phyloP scores from a whole-genome alignment of 2,329 filamentous ascomycete genomes.

The Pseudonectria buxi region DNA sequence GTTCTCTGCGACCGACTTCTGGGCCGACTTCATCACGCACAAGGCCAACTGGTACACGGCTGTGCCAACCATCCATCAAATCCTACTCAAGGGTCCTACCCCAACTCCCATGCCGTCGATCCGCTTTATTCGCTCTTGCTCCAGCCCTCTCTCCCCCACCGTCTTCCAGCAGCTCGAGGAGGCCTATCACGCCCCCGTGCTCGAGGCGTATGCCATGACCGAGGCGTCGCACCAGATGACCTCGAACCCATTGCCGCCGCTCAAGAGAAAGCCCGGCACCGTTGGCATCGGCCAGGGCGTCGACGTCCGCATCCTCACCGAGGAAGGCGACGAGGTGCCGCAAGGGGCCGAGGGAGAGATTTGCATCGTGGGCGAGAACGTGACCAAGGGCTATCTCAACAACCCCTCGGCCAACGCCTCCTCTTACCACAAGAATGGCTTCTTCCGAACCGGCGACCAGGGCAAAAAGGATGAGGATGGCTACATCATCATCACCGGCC shows the following conservation, averaged over 20 bases:
- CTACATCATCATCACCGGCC: slow-evolving; percentile 80
- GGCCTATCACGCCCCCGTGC: slow-evolving; percentile 68
- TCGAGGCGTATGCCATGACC: slow-evolving; percentile 91
- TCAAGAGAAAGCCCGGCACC: slow-evolving; percentile 70
- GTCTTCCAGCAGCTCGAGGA: slow-evolving; percentile 73
- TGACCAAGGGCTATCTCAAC: slow-evolving; percentile 80
- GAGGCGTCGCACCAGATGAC: slow-evolving; percentile 85
- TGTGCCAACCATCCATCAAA: slow-evolving; percentile 89
- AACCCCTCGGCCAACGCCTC: slow-evolving; percentile 69
- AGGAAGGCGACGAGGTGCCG: slow-evolving; percentile 58
- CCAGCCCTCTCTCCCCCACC: slow-evolving; percentile 74
- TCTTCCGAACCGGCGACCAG: slow-evolving; percentile 85
- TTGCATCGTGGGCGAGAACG: slow-evolving; percentile 74
- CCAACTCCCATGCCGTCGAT: slow-evolving; percentile 65
- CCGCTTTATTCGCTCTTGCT: slow-evolving; percentile 83
- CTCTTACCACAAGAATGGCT: slow-evolving; percentile 67
- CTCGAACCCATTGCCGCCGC: slow-evolving; percentile 64
- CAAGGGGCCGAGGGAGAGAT: slow-evolving; percentile 73
- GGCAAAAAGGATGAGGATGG: slow-evolving; percentile 74
- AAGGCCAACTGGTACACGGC: slow-evolving; percentile 88
- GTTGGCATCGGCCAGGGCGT: slow-evolving; percentile 81
- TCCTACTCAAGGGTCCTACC: slow-evolving; percentile 66
- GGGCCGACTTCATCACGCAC: slow-evolving; percentile 66
- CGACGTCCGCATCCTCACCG: slow-evolving; percentile 70
- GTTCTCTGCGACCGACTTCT: slow-evolving; percentile 80